Conservation (phyloP, 176 grass and related monocot genomes). For the Bromus sterilis region DNA sequence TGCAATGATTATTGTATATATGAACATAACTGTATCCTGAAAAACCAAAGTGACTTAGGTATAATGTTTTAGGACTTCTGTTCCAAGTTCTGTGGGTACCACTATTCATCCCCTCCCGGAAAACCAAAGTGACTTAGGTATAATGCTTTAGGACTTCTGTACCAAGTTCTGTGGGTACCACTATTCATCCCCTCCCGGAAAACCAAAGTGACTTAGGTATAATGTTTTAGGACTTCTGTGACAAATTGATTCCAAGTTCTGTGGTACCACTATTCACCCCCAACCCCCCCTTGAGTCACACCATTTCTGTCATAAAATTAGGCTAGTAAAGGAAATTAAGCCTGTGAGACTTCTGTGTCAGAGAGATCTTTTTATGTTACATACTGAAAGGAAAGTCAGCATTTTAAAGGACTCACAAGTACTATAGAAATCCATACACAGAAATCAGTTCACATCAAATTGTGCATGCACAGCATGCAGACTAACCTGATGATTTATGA, state of each 20-base stretch:
- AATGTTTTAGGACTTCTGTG: background rate
- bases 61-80: background rate
- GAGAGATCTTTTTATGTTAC: background rate
- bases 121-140: background rate
- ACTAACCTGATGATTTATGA: conserved; percentile 89
- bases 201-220: background rate
- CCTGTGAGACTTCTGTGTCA: background rate
- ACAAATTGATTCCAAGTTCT: background rate
- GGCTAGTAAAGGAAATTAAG: background rate
- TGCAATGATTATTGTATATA: background rate
- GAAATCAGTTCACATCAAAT: background rate
- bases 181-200: no score
- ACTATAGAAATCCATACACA: background rate
- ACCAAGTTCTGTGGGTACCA: no score
- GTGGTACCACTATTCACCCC: background rate
- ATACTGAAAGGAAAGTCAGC: background rate
- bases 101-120: no score
- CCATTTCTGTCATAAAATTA: background rate
- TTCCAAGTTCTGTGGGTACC: no score
- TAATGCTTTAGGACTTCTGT: background rate
- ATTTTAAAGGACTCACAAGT: background rate
- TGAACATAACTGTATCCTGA: background rate
- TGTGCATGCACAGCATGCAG: background rate
- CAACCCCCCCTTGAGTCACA: background rate
- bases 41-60: background rate